phyloP scores from a whole-genome alignment of 2,329 filamentous ascomycete species.

The Ophiostoma fasciatum region DNA sequence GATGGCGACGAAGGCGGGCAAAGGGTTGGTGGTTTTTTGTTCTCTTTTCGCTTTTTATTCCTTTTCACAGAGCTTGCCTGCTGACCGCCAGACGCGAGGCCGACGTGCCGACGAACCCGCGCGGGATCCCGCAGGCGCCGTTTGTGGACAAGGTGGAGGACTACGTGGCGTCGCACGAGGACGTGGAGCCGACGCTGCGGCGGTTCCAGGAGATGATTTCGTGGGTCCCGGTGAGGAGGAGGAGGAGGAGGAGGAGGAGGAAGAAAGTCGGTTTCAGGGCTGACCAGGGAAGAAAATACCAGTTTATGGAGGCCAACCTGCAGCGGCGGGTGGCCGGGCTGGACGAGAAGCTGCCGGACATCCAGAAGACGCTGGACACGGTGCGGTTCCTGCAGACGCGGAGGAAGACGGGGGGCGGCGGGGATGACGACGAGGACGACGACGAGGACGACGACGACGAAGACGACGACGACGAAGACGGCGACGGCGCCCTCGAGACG shows the following conservation, averaged over 20 bases:
- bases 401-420: background rate
- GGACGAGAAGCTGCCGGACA: conserved; percentile 92
- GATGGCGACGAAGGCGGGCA: too few species aligned
- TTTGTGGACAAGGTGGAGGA: conserved; percentile 84
- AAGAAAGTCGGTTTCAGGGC: background rate
- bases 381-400: conserved; percentile 60
- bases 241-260: too few species aligned
- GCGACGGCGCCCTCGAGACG: conserved; percentile 63
- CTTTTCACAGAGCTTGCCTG: too few species aligned
- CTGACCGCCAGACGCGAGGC: too few species aligned
- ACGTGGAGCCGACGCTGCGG: conserved; percentile 67
- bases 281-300: conserved; percentile 67
- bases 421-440: background rate
- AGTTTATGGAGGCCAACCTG: conserved; percentile 96
- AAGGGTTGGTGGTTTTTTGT: too few species aligned
- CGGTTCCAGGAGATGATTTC: conserved; percentile 91
- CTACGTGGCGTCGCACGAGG: conserved; percentile 62
- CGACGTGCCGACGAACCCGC: conserved; percentile 54
- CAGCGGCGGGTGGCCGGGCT: conserved; percentile 68
- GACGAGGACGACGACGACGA: background rate
- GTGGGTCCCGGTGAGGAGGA: too few species aligned
- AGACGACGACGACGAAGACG: conserved; percentile 19
- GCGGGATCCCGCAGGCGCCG: conserved; percentile 70
- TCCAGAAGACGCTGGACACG: conserved; percentile 87
- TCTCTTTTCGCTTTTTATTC: too few species aligned